Evolutionary conservation across 345 rosid species (phyloP).

Genomic region (Noccaea caerulescens): DNA sequence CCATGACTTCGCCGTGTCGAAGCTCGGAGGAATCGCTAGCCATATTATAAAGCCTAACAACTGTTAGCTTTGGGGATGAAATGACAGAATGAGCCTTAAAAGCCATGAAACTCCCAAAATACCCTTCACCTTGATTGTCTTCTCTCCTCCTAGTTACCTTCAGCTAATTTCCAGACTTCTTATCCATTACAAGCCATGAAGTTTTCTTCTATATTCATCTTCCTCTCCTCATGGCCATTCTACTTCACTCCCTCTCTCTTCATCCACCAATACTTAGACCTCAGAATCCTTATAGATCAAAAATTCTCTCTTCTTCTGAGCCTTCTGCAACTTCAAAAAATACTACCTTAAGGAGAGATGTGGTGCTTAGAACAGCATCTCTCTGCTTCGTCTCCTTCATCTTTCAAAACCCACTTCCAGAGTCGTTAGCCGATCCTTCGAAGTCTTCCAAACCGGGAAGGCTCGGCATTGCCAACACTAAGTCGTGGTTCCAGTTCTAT

Average conservation of each 20-base stretch:
- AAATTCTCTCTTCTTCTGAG: conserved; percentile 23
- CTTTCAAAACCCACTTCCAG: conserved; percentile 51
- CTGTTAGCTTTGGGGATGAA: neutral
- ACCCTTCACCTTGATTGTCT: conserved; percentile 23
- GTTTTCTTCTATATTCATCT: conserved; percentile 18
- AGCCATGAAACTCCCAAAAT: neutral
- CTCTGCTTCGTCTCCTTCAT: conserved; percentile 50
- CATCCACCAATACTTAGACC: conserved; percentile 49
- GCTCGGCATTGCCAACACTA: conserved; percentile 69
- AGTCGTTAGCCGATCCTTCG: conserved; percentile 60
- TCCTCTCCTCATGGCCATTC: conserved; percentile 64
- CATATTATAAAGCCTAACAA: neutral
- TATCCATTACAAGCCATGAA: conserved; percentile 42
- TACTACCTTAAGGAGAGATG: conserved; percentile 55
- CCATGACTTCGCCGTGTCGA: conserved; percentile 44
- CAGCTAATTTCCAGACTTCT: conserved; percentile 14
- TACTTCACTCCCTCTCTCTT: conserved; percentile 54
- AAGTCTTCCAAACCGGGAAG: conserved; percentile 53
- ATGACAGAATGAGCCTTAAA: neutral
- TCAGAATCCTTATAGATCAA: conserved; percentile 30
- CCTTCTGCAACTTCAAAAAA: conserved; percentile 30
- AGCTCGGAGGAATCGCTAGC: conserved; percentile 19
- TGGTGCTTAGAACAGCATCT: conserved; percentile 53
- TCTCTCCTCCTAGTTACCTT: neutral
- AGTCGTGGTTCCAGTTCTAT: conserved; percentile 84